These are phyloP conservation scores for Penicillium decumbens DNA, from an alignment of 2,329 filamentous ascomycete genomes.

Conservation along the genomic window DNA sequence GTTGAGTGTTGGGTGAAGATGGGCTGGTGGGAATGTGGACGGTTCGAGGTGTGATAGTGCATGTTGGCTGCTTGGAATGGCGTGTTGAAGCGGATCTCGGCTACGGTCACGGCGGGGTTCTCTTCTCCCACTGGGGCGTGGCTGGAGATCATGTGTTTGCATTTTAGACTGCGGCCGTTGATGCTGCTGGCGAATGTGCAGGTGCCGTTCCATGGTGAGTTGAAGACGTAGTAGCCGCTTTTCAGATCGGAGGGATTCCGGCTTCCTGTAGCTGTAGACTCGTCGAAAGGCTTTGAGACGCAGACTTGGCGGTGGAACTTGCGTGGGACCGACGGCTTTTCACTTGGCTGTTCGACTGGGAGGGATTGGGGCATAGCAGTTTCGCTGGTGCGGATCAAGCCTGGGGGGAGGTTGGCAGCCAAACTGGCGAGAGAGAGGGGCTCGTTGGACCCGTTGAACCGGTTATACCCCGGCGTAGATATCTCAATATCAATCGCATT, in stretches of 20 bases:
- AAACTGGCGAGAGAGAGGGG: slow-evolving; percentile 33
- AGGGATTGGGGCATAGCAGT: slow-evolving; percentile 10
- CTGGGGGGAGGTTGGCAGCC: slow-evolving; percentile 23
- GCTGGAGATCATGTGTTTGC: slow-evolving; percentile 62
- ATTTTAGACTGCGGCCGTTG: slow-evolving; percentile 69
- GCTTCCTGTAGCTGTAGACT: not conserved
- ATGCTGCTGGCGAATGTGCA: slow-evolving; percentile 81
- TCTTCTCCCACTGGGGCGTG: slow-evolving; percentile 18
- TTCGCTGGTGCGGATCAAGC: slow-evolving; percentile 21
- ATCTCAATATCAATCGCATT: slow-evolving; percentile 51
- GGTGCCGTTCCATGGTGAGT: slow-evolving; percentile 77
- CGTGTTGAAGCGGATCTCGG: slow-evolving; percentile 86
- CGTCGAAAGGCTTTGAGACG: slow-evolving; percentile 28
- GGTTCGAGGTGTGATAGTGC: slow-evolving; percentile 20
- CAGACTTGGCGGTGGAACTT: slow-evolving; percentile 33
- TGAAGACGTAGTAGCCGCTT: slow-evolving; percentile 63
- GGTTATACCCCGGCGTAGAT: slow-evolving; percentile 56
- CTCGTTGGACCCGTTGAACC: slow-evolving; percentile 47
- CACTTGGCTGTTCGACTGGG: slow-evolving; percentile 6
- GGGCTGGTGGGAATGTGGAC: slow-evolving; percentile 21
- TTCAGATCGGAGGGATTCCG: slow-evolving; percentile 22
- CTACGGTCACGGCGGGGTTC: slow-evolving; percentile 54
- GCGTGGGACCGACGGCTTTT: slow-evolving; percentile 22
- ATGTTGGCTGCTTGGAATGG: slow-evolving; percentile 51
- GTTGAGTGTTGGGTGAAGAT: slow-evolving; percentile 15